Conservation (phyloP, 2,329 filamentous ascomycete species). For the Trichoderma hamatum region DNA sequence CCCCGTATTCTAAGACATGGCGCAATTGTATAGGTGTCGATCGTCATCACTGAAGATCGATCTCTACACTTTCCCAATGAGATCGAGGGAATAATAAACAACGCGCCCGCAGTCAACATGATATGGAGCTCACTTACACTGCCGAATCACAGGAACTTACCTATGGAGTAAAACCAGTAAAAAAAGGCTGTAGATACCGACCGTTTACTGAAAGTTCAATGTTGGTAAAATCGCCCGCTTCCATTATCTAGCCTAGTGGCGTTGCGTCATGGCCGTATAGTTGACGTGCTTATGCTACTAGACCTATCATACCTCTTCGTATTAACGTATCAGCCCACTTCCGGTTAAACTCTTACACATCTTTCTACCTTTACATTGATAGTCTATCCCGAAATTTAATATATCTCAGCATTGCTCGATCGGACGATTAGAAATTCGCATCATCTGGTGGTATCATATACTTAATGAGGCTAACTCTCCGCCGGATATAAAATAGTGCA, state of each 20-base stretch:
- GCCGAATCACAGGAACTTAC: not conserved
- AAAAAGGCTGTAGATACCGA: too few relatives aligned
- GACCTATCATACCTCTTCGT: conserved; percentile 19
- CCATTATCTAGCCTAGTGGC: not conserved
- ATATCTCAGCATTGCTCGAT: not conserved
- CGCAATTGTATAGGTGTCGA: conserved; percentile 2
- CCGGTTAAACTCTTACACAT: conserved; percentile 15
- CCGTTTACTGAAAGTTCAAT: not conserved
- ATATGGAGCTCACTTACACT: not conserved
- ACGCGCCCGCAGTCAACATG: not conserved
- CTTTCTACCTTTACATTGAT: not conserved
- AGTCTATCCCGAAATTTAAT: not conserved
- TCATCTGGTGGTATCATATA: not conserved
- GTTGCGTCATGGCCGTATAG: conserved; percentile 24
- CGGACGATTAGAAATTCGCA: not conserved
- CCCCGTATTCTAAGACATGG: not conserved
- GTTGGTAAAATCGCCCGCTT: not conserved
- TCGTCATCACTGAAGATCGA: conserved; percentile 8
- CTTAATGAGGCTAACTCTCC: not conserved
- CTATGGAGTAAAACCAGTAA: too few relatives aligned
- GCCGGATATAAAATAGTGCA: conserved; percentile 1
- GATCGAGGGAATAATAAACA: not conserved
- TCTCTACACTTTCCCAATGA: not conserved
- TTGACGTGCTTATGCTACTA: conserved; percentile 28
- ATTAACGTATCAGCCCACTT: not conserved